Conservation (phyloP, 192 early-diverging fungal species). For the Entophlyctis helioformis region DNA sequence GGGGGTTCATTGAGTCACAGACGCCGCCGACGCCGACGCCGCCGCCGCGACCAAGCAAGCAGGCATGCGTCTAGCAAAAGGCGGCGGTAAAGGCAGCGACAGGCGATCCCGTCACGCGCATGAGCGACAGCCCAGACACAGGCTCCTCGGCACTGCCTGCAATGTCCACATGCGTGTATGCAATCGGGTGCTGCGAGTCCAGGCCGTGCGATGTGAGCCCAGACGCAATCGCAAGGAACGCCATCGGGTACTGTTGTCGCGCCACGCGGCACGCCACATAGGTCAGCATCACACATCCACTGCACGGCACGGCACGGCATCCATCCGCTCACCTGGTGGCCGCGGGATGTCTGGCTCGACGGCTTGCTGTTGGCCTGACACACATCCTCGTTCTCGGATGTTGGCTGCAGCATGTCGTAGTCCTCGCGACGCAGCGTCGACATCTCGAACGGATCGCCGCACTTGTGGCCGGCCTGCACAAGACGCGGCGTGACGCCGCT, state of each 20-base stretch:
- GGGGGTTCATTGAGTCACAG: too few relatives aligned
- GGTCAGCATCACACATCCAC: too few relatives aligned
- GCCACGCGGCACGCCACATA: too few relatives aligned
- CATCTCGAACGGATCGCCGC: slow-evolving; percentile 72
- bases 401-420: too few relatives aligned
- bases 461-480: slow-evolving; percentile 47
- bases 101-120: slow-evolving; percentile 61
- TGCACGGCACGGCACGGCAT: too few relatives aligned
- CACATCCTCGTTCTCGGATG: slow-evolving; percentile 72
- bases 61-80: too few relatives aligned
- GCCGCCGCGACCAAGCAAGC: too few relatives aligned
- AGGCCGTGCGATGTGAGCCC: slow-evolving; percentile 63
- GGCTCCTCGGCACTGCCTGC: slow-evolving; percentile 65
- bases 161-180: slow-evolving; percentile 78
- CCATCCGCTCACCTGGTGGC: slow-evolving; percentile 65
- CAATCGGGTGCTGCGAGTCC: slow-evolving; percentile 46
- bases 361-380: slow-evolving; percentile 69
- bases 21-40: too few relatives aligned
- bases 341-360: slow-evolving; percentile 59
- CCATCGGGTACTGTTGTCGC: slow-evolving; percentile 82
- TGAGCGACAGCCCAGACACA: slow-evolving; percentile 55
- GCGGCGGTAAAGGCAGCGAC: slow-evolving; percentile 64
- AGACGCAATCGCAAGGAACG: slow-evolving; percentile 67
- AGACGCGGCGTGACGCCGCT: slow-evolving; percentile 47
- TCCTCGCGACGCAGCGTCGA: slow-evolving; percentile 75